Evolutionary conservation across 2,329 filamentous ascomycete genomes (phyloP).

Genomic region (Pyrenophora teres): DNA sequence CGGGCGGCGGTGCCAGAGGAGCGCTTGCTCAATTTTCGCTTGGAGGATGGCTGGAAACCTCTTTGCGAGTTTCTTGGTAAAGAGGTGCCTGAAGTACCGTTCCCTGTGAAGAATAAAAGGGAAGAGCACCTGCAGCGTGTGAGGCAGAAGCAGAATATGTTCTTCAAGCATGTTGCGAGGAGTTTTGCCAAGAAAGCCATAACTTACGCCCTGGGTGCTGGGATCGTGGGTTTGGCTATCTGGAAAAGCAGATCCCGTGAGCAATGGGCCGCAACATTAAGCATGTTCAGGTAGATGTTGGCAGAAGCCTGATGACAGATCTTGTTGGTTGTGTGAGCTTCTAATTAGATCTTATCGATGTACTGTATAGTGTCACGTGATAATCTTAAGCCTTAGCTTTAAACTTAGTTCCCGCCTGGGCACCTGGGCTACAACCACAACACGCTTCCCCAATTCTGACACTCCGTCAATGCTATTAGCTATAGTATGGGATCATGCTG

Average conservation of each 20-base stretch:
- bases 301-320: background rate
- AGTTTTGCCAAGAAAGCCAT: conserved; percentile 2
- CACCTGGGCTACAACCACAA: no score
- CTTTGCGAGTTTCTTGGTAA: conserved; percentile 31
- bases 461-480: no score
- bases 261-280: background rate
- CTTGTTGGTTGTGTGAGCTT: background rate
- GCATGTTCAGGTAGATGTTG: background rate
- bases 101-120: conserved; percentile 20
- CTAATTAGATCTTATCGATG: no score
- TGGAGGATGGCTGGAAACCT: conserved; percentile 29
- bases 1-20: conserved; percentile 23
- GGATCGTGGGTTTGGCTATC: background rate
- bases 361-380: no score
- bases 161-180: conserved; percentile 3
- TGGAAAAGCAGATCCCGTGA: conserved; percentile 2
- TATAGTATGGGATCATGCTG: no score
- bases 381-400: no score
- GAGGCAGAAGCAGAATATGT: conserved; percentile 9
- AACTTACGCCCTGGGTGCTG: background rate
- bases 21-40: conserved; percentile 26
- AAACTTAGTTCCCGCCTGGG: no score
- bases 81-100: conserved; percentile 21
- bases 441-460: no score
- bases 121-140: conserved; percentile 8